Evolutionary conservation across 2,329 filamentous ascomycete species (phyloP).

Genomic region (Ophiosphaerella herpotricha): DNA sequence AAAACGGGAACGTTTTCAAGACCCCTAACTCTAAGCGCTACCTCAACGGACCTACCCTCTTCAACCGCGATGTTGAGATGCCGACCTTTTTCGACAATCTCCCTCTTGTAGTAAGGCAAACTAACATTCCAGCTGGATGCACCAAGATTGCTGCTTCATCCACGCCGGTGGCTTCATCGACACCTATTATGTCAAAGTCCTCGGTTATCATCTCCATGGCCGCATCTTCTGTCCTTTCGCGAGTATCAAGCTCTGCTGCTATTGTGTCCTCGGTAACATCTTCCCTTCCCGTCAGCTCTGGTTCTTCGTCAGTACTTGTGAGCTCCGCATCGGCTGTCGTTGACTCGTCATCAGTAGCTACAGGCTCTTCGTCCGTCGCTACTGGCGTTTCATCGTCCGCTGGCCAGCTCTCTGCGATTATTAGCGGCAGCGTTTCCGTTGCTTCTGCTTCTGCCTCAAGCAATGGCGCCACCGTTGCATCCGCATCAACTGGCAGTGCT

Average conservation of each 20-base stretch:
- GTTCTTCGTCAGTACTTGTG: not conserved
- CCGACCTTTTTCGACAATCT: not conserved
- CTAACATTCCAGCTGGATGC: conserved; percentile 1
- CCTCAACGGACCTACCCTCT: not conserved
- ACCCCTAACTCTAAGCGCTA: not conserved
- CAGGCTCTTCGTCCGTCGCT: too few relatives aligned
- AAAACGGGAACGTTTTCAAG: not conserved
- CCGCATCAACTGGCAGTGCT: too few relatives aligned
- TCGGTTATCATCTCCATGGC: not conserved
- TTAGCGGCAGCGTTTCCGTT: not conserved
- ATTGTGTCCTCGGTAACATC: not conserved
- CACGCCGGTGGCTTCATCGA: not conserved
- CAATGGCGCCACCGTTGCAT: too few relatives aligned
- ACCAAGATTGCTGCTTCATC: conserved; percentile 2
- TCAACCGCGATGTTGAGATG: not conserved
- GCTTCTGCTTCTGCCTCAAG: not conserved
- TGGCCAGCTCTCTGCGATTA: too few relatives aligned
- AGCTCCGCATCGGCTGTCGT: not conserved
- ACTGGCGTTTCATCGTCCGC: too few relatives aligned
- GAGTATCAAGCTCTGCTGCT: not conserved
- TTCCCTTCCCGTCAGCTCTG: not conserved
- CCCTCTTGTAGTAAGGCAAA: not conserved
- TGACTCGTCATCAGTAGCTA: not conserved
- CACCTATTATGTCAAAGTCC: not conserved
- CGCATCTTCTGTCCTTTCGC: not conserved